Evolutionary conservation across 129 eudicot species (phyloP).

Genomic region (Artemisia argyi): DNA sequence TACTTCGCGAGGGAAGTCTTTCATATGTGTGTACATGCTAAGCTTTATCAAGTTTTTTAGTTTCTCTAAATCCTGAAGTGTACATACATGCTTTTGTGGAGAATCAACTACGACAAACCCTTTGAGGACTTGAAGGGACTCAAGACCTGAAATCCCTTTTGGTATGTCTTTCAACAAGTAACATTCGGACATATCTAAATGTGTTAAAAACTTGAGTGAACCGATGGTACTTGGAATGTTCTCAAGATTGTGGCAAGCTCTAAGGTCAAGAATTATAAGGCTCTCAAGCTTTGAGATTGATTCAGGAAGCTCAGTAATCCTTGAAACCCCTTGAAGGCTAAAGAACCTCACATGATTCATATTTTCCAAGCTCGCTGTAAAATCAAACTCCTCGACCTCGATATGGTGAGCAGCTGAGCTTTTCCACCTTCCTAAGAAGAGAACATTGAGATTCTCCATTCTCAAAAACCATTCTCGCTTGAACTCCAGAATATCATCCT

Average conservation of each 20-base stretch:
- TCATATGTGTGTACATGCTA: slow-evolving; percentile 42
- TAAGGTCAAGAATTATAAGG: slow-evolving; percentile 49
- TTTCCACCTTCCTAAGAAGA: slow-evolving; percentile 58
- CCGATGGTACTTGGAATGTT: slow-evolving; percentile 44
- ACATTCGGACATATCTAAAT: slow-evolving; percentile 62
- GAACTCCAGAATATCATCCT: slow-evolving; percentile 36
- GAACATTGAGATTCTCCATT: slow-evolving; percentile 39
- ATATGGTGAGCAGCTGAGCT: slow-evolving; percentile 37
- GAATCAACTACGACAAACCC: slow-evolving; percentile 39
- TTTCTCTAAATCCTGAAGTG: slow-evolving; percentile 31
- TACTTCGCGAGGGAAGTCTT: slow-evolving; percentile 26
- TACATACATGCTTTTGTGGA: slow-evolving; percentile 13
- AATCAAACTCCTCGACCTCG: slow-evolving; percentile 39
- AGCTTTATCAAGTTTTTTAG: slow-evolving; percentile 40
- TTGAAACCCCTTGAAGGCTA: slow-evolving; percentile 63
- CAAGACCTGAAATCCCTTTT: slow-evolving; percentile 35
- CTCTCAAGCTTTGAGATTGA: slow-evolving; percentile 37
- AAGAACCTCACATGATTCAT: slow-evolving; percentile 41
- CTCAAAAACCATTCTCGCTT: slow-evolving; percentile 46
- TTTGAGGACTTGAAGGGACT: slow-evolving; percentile 43
- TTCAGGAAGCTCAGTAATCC: slow-evolving; percentile 36
- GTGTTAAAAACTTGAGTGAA: slow-evolving; percentile 43
- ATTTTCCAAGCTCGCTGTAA: slow-evolving; percentile 23
- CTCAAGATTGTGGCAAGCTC: slow-evolving; percentile 58
- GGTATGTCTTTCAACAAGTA: slow-evolving; percentile 47